Evolutionary conservation across 352 stramenopile genomes (phyloP).

Genomic region (Phytophthora chlamydospora): DNA sequence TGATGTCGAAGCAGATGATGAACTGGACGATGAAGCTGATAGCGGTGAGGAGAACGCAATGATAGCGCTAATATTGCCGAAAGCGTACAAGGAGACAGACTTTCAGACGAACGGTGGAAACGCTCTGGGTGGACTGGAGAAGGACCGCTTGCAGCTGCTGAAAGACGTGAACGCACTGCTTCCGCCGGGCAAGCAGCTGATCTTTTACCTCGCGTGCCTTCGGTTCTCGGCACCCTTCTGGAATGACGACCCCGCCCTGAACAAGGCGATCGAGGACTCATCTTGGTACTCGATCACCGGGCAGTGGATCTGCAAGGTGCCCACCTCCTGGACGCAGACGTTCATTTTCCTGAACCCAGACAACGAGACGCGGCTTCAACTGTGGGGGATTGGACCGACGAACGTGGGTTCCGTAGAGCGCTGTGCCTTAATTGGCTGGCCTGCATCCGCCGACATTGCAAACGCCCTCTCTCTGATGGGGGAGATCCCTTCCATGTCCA

Average conservation of each 20-base stretch:
- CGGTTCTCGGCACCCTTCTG: neutral
- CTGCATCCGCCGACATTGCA: conserved; percentile 5
- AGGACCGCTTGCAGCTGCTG: conserved; percentile 10
- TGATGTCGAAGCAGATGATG: neutral
- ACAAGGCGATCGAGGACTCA: neutral
- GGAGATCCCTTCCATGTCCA: conserved; percentile 1
- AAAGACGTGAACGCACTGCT: conserved; percentile 7
- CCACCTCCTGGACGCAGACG: neutral
- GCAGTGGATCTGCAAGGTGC: neutral
- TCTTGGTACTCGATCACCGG: conserved; percentile 4
- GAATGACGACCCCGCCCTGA: neutral
- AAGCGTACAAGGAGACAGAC: neutral
- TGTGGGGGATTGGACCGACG: conserved; percentile 3
- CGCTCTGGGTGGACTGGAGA: conserved; percentile 5
- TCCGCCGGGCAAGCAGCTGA: neutral
- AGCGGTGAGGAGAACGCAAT: neutral
- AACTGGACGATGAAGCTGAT: neutral
- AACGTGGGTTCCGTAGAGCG: neutral
- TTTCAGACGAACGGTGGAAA: neutral
- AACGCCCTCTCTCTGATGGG: conserved; percentile 13
- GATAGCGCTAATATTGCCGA: conserved; percentile 9
- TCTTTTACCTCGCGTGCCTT: conserved; percentile 7
- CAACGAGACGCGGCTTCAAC: neutral
- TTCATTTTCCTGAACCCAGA: conserved; percentile 15
- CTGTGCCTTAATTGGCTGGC: conserved; percentile 14